phyloP scores from a whole-genome alignment of 345 rosid genomes.

The Syzygium aromaticum region DNA sequence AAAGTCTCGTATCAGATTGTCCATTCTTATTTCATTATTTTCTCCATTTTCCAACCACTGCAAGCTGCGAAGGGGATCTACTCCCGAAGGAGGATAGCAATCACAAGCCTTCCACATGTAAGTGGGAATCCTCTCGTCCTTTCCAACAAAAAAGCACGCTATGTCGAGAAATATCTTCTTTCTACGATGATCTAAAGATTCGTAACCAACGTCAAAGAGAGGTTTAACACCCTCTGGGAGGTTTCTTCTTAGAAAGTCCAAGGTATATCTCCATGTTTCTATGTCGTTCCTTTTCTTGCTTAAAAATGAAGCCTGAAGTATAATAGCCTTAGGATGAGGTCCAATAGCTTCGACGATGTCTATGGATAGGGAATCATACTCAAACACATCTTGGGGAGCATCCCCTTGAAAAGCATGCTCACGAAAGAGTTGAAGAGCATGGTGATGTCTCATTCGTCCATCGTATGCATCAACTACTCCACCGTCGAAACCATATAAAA shows the following conservation, averaged over 20 bases:
- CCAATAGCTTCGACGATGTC: not conserved
- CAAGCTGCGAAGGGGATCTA: not conserved
- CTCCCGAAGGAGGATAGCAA: fast-evolving
- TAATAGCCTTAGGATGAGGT: not conserved
- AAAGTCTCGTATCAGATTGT: not conserved
- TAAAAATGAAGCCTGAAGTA: not conserved
- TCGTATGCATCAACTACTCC: not conserved
- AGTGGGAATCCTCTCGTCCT: not conserved
- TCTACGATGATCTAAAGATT: fast-evolving
- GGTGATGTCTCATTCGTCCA: fast-evolving
- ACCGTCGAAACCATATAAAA: fast-evolving
- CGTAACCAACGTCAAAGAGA: too few species aligned
- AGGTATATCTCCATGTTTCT: not conserved
- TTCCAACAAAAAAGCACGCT: constrained; percentile 8
- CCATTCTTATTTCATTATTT: not conserved
- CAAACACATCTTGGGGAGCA: fast-evolving
- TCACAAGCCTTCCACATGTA: not conserved
- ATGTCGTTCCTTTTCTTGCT: too few species aligned
- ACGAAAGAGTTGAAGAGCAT: not conserved
- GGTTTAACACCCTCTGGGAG: too few species aligned
- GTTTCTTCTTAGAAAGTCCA: not conserved
- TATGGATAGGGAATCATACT: not conserved
- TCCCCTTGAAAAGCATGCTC: not conserved
- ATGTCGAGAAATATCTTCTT: not conserved
- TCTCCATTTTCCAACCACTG: not conserved